Evolutionary conservation across 768 basidiomycete genomes (phyloP), one percentile per base, ranked within the genome.

Genomic region (Leccinum incarnatum): DNA sequence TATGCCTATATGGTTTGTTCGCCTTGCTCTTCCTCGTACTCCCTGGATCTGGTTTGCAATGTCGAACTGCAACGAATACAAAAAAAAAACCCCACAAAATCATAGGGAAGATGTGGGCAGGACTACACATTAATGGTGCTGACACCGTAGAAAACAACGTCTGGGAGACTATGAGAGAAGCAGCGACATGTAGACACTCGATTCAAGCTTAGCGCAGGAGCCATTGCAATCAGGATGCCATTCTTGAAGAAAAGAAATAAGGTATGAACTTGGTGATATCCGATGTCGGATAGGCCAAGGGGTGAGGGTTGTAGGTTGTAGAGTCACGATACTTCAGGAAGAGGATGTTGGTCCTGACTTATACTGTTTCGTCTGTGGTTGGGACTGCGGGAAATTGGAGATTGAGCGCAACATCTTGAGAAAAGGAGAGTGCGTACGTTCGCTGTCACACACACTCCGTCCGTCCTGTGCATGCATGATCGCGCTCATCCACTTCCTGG

Each of bases 221-320:
- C 64, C 7, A 81, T 56, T 4, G 75, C 78, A 0, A 79, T 81
- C 52, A 77, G 73, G 62, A 80, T 74, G 57, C 81, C 81, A 11
- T 78, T 78, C 62, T 76, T 76, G 25, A 75, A 77, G 70, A 80
- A 80, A 40, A 78, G 73, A 57, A 72, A 76, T n/a, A 69, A n/a
- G 15, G 65, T 68, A 46, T 66, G 65, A n/a, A 72, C 25, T 27
- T 27, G 54, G 27, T 70, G 62, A 40, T 62, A 69, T 34, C 17
- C n/a, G 23, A 67, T 55, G 3, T 64, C 53, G 25, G 53, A 52
- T 30, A 58, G 27, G 21, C 30, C 17, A 11, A 59, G 37, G 15
- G 15, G 5, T 5, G 54, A 55, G 21, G 25, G 4, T 27, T 27
- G 25, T 27, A 27, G 25, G 25, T 27, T 62, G 58, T 2, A 64